Percentiles rank a stretch among this genome's conserved stretches.
phyloP scores from a whole-genome alignment of 208 protist genomes.

The Leishmania gerbilli region DNA sequence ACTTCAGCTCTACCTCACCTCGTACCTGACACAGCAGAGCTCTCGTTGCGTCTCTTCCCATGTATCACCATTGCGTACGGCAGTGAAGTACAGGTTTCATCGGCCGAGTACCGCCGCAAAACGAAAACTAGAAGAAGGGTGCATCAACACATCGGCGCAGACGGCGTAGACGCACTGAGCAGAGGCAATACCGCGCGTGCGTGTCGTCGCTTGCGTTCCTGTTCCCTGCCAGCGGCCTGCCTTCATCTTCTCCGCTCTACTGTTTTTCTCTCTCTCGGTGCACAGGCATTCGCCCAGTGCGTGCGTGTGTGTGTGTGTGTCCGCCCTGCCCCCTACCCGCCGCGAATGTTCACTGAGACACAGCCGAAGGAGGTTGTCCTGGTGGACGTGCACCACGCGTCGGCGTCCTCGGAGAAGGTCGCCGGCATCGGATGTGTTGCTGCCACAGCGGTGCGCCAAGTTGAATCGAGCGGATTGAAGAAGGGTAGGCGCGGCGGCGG shows the following conservation, averaged over 20 bases:
- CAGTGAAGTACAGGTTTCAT: not conserved
- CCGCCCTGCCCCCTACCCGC: not conserved
- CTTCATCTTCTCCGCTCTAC: not conserved
- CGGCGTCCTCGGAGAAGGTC: not conserved
- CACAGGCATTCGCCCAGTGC: not conserved
- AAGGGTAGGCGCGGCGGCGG: not conserved
- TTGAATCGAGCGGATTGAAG: not conserved
- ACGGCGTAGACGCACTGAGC: not conserved
- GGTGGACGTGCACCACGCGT: not conserved
- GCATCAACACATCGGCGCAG: not conserved
- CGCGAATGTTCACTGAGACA: constrained; percentile 11
- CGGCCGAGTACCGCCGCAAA: too few relatives aligned
- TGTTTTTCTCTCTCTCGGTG: too few relatives aligned
- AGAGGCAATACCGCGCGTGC: not conserved
- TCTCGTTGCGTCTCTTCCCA: not conserved
- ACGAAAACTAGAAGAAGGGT: not conserved
- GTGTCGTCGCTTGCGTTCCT: not conserved
- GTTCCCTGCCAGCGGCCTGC: not conserved
- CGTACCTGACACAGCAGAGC: not conserved
- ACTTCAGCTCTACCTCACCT: not conserved
- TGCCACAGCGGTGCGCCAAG: not conserved
- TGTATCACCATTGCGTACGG: not conserved
- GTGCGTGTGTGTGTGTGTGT: too few relatives aligned
- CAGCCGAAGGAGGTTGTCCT: constrained; percentile 7
- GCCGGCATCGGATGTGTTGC: too few relatives aligned